Evolutionary conservation across 2,329 filamentous ascomycete genomes (phyloP), one percentile per base, ranked within the genome.

Genomic region (Cadophora gregata): DNA sequence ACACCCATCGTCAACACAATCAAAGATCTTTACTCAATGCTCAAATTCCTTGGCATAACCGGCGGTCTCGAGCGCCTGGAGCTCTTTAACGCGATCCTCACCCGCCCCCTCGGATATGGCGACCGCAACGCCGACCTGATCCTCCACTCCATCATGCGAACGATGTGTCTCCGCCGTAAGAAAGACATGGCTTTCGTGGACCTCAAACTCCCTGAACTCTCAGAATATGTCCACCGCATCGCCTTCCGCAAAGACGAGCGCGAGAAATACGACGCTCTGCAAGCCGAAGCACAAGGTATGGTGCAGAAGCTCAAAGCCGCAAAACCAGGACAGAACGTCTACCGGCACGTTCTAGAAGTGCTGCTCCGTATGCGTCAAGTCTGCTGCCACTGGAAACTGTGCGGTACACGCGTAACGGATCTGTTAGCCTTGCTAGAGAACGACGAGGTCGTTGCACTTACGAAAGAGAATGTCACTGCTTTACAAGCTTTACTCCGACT

Each of bases 171-270:
- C 25, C 87, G 93, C 45, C 87, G 93, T 45, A 90, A 89, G 78
- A 97, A 97, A 77, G 90, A 95, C 64, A 97, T 97, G 93, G 85
- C 85, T 5, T 97, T 96, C 74, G 86, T 97, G 62, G 92, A 97
- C 71, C 81, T 97, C 24, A 90, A 88, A 69, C 83, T 97, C 9
- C 93, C 93, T 0, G 82, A 88, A 16, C 88, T 96, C 74, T 90
- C 88, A 0, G 93, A 95, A 75, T 93, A 90, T 71, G 83, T 96
- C 6, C 89, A 96, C 73, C 86, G 87, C 9, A 87, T 97, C 71
- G 83, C 88, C 9, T 93, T 97, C 73, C 85, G 88, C 51, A 79
- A 86, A 0, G 88, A 93, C 42, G 93, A 97, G 77, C 84, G 88
- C 71, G 86, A 88, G 72, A 92, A 91, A 79, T 97, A 97, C 75